Evolutionary conservation across 192 early-diverging fungal species (phyloP).

Genomic region (Coemansia aciculifera): DNA sequence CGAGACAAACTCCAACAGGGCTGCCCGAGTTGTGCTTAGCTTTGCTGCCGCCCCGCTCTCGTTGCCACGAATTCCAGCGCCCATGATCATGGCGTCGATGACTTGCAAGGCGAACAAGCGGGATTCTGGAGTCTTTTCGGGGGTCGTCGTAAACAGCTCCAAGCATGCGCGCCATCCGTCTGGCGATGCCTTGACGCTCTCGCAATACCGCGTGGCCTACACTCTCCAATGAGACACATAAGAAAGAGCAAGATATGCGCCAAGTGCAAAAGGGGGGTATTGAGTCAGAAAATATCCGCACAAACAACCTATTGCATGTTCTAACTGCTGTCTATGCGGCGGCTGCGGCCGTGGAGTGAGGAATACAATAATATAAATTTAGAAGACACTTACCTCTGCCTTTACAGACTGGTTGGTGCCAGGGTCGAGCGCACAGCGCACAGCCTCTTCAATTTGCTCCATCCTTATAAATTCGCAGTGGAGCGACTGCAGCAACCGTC

Average conservation of each 20-base stretch:
- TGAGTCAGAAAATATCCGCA: conserved; percentile 10
- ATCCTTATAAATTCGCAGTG: conserved; percentile 24
- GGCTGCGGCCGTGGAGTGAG: not conserved
- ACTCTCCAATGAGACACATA: not conserved
- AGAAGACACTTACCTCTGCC: conserved; percentile 63
- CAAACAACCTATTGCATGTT: not conserved
- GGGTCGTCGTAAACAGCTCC: conserved; percentile 71
- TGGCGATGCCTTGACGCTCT: conserved; percentile 70
- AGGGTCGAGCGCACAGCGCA: conserved; percentile 76
- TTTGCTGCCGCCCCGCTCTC: conserved; percentile 38
- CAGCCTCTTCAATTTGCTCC: conserved; percentile 81
- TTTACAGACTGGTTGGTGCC: conserved; percentile 64
- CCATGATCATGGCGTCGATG: conserved; percentile 60
- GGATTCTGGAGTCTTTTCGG: conserved; percentile 75
- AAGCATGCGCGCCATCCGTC: conserved; percentile 89
- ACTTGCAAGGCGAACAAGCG: conserved; percentile 84
- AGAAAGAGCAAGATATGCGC: not conserved
- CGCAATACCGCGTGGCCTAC: conserved; percentile 81
- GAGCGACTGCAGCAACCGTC: conserved; percentile 2
- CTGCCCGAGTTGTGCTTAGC: conserved; percentile 28
- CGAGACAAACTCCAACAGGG: conserved; percentile 45
- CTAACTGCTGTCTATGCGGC: not conserved
- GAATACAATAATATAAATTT: not conserved
- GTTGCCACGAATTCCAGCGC: conserved; percentile 27
- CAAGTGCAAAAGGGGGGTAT: not conserved